Evolutionary conservation across 306 rosid genomes (phyloP).

Genomic region (Pyrus bretschneideri): DNA sequence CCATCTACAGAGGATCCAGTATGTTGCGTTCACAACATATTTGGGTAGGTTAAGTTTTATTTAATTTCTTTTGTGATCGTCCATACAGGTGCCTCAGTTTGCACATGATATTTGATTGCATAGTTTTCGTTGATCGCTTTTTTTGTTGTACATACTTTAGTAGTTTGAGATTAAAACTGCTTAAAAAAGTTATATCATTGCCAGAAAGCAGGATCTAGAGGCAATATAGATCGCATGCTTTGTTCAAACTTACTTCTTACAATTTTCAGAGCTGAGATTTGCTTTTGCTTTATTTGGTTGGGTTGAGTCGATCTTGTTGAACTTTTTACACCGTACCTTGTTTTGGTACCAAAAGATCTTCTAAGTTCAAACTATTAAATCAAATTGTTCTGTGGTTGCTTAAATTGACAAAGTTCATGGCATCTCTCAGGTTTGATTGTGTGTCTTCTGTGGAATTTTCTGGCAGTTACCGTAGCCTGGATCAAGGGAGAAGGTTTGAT

Average conservation of each 20-base stretch:
- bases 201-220: background rate
- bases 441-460: constrained; percentile 73
- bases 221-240: background rate
- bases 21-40: constrained; percentile 82
- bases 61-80: background rate
- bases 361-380: background rate
- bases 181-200: background rate
- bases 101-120: constrained; percentile 10
- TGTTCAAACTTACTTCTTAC: background rate
- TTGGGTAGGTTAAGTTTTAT: constrained; percentile 52
- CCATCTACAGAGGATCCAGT: constrained; percentile 81
- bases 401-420: constrained; percentile 16
- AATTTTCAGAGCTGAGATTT: background rate
- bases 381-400: background rate
- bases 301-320: background rate
- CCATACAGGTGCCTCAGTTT: background rate
- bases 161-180: background rate
- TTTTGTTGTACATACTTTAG: background rate
- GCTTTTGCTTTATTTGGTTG: background rate
- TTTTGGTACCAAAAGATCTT: background rate
- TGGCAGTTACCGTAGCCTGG: constrained; percentile 81
- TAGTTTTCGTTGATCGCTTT: background rate
- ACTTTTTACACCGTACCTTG: background rate
- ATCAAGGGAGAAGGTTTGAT: constrained; percentile 75
- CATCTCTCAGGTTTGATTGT: constrained; percentile 57